These are phyloP conservation scores for Codiaeum variegatum DNA, from an alignment of 441 rosid species.

Conservation along the genomic window DNA sequence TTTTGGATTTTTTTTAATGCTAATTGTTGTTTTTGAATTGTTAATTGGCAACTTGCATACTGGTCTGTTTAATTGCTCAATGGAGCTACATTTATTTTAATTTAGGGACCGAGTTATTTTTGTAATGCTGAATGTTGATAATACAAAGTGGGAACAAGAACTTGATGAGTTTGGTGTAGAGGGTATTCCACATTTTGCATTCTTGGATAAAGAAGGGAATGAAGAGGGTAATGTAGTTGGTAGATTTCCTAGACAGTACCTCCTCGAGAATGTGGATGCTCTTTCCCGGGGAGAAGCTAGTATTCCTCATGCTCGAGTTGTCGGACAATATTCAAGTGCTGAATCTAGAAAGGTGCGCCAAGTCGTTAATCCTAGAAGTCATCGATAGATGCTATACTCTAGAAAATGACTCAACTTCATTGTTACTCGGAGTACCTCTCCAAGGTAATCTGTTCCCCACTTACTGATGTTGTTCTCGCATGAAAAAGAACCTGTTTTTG, in stretches of 20 bases:
- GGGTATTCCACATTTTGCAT: slow-evolving; percentile 90
- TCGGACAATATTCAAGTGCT: slow-evolving; percentile 75
- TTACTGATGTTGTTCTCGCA: background rate
- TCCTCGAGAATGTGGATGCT: slow-evolving; percentile 77
- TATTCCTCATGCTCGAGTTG: slow-evolving; percentile 78
- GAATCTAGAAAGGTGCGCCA: slow-evolving; percentile 67
- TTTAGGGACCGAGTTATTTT: slow-evolving; percentile 81
- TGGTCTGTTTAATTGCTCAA: background rate
- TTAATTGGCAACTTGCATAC: background rate
- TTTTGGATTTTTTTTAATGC: too few species aligned
- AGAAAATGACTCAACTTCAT: background rate
- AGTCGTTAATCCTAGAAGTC: slow-evolving; percentile 84
- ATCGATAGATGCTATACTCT: slow-evolving; percentile 44
- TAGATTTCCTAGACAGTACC: slow-evolving; percentile 68
- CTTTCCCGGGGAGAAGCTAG: slow-evolving; percentile 67
- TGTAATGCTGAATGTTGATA: slow-evolving; percentile 93
- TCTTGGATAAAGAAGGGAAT: slow-evolving; percentile 75
- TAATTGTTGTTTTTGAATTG: background rate
- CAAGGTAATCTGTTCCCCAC: slow-evolving; percentile 19
- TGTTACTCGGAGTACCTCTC: background rate
- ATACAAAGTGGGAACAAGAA: slow-evolving; percentile 96
- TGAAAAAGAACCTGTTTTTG: background rate
- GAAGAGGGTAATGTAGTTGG: slow-evolving; percentile 95
- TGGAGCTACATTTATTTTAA: background rate
- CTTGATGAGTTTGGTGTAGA: slow-evolving; percentile 93